phyloP scores from a whole-genome alignment of 225 moss, liverwort and hornwort species.

The Takakia lepidozioides region DNA sequence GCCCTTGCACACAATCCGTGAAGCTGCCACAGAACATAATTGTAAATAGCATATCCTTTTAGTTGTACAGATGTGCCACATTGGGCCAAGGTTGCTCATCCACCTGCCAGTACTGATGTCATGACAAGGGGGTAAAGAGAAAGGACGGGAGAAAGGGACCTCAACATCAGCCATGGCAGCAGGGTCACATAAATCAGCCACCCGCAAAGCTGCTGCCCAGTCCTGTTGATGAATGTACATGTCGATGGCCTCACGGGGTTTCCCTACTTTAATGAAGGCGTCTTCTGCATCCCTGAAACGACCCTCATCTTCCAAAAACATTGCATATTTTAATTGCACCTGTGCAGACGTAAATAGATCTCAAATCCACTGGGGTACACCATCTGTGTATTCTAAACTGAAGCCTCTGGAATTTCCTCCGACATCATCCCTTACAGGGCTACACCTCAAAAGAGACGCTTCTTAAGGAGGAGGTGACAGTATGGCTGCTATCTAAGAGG shows the following conservation, averaged over 20 bases:
- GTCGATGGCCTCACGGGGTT: conserved; percentile 87
- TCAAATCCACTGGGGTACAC: neutral
- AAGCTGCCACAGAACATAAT: too few species aligned
- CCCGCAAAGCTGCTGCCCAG: conserved; percentile 67
- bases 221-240: conserved; percentile 93
- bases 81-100: too few species aligned
- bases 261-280: conserved; percentile 69
- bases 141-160: conserved; percentile 6
- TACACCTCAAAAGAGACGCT: too few species aligned
- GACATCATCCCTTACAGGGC: too few species aligned
- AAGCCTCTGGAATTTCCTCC: too few species aligned
- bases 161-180: conserved; percentile 50
- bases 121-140: neutral
- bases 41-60: too few species aligned
- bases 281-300: conserved; percentile 77
- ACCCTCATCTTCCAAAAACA: conserved; percentile 89
- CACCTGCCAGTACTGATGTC: too few species aligned
- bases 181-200: conserved; percentile 86
- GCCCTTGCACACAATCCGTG: neutral
- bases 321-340: conserved; percentile 83
- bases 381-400: neutral
- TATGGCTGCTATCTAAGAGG: too few species aligned
- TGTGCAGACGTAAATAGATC: conserved; percentile 6
- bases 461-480: too few species aligned
- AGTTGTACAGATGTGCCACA: too few species aligned